These are phyloP conservation scores for Helminthosporium solani DNA, from an alignment of 2,329 filamentous ascomycete genomes.

Conservation along the genomic window DNA sequence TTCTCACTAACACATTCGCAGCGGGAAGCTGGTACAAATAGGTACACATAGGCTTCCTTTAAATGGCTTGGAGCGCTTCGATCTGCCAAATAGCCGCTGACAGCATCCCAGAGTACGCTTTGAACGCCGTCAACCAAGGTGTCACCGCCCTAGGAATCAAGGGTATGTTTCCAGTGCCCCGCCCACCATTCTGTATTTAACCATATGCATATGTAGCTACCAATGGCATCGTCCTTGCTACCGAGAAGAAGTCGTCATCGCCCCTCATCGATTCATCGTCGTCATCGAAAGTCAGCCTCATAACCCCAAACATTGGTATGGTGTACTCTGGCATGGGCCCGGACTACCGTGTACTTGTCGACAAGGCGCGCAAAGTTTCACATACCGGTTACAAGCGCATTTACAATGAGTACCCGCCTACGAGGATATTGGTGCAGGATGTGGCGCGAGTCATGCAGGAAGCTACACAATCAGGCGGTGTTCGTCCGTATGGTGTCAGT, in stretches of 20 bases:
- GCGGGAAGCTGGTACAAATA: constrained; percentile 99
- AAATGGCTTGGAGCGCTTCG: constrained; percentile 1
- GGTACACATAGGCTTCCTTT: constrained; percentile 54
- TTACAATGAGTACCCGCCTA: constrained; percentile 99
- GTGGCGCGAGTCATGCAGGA: constrained; percentile 98
- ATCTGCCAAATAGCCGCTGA: constrained; percentile 17
- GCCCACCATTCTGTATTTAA: constrained; percentile 5
- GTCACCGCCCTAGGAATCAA: constrained; percentile 98
- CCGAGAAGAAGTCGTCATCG: constrained; percentile 98
- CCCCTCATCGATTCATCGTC: constrained; percentile 94
- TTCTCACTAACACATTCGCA: constrained; percentile 54
- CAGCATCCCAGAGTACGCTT: constrained; percentile 77
- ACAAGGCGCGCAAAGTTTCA: constrained; percentile 96
- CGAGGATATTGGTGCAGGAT: constrained; percentile 97
- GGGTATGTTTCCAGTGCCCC: constrained; percentile 56
- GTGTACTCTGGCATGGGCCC: constrained; percentile 99
- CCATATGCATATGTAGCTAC: constrained; percentile 63
- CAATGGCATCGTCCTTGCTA: constrained; percentile 97
- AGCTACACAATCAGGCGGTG: constrained; percentile 96
- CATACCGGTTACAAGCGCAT: constrained; percentile 99
- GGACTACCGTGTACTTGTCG: constrained; percentile 95
- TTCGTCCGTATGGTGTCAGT: constrained; percentile 94
- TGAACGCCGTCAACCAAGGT: constrained; percentile 98
- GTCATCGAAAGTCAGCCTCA: constrained; percentile 93
- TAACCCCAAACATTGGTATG: constrained; percentile 99